phyloP scores from a whole-genome alignment of 1,284 basidiomycete genomes.

The Malassezia obtusa region DNA sequence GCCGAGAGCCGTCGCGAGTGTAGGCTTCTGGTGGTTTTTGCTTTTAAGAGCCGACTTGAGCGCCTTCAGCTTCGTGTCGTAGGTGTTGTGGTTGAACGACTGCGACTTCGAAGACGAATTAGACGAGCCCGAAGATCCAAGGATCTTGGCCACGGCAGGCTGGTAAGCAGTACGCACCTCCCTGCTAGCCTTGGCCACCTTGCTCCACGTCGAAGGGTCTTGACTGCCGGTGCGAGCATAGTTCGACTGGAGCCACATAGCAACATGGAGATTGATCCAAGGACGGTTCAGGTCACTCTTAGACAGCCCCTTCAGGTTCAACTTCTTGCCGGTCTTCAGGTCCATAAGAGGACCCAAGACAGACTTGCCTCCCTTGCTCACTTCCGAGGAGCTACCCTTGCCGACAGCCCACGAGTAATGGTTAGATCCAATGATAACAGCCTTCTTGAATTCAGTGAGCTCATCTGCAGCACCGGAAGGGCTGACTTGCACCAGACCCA shows the following conservation, averaged over 20 bases:
- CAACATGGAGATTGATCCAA: constrained; percentile 45
- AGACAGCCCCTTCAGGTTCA: constrained; percentile 20
- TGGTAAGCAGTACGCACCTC: constrained; percentile 14
- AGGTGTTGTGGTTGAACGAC: constrained; percentile 2
- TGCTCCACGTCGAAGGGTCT: constrained; percentile 35
- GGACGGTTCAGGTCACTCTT: constrained; percentile 34
- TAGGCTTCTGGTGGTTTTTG: constrained; percentile 8
- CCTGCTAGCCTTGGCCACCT: constrained; percentile 18
- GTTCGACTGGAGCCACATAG: constrained; percentile 42
- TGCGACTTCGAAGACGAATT: neutral
- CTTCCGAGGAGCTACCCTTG: constrained; percentile 1
- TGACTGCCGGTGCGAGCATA: constrained; percentile 29
- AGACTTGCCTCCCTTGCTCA: constrained; percentile 17
- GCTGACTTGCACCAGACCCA: constrained; percentile 40
- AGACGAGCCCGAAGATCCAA: neutral
- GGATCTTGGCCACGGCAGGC: constrained; percentile 2
- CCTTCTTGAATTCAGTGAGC: constrained; percentile 27
- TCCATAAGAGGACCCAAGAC: constrained; percentile 28
- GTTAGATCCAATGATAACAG: constrained; percentile 22
- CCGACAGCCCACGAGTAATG: constrained; percentile 26
- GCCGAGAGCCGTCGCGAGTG: constrained; percentile 28
- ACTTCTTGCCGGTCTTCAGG: constrained; percentile 27
- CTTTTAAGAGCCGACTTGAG: constrained; percentile 7
- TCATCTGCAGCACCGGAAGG: constrained; percentile 27
- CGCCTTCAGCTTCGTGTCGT: constrained; percentile 5